A percentile compares a stretch with the other conserved stretches of the same genome.
Conservation (phyloP, 2,329 filamentous ascomycete genomes). For the Cladosporium velox region DNA sequence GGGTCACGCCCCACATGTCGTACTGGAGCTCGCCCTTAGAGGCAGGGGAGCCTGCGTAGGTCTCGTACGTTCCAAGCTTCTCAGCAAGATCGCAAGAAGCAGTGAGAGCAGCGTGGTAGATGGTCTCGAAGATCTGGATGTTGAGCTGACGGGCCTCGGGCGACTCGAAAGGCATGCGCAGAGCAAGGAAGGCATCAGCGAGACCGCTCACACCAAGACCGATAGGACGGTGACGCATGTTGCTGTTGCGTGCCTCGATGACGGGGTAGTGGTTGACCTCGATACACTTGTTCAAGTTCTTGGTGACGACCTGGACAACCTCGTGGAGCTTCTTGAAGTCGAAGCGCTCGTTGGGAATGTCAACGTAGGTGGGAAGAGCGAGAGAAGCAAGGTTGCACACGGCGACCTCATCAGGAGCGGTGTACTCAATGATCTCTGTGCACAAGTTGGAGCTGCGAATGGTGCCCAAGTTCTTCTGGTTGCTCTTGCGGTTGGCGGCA, state of each 20-base stretch:
- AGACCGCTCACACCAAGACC: constrained; percentile 97
- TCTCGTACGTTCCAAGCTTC: constrained; percentile 79
- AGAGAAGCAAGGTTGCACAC: constrained; percentile 97
- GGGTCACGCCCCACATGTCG: constrained; percentile 97
- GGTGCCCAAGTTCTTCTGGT: constrained; percentile 99
- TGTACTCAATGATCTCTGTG: constrained; percentile 98
- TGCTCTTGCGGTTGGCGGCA: constrained; percentile 97
- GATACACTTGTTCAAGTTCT: constrained; percentile 97
- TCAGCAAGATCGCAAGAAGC: constrained; percentile 85
- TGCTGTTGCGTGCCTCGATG: constrained; percentile 87
- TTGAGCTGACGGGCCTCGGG: constrained; percentile 91
- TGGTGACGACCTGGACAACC: constrained; percentile 86
- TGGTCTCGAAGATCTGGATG: constrained; percentile 98
- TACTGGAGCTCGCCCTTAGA: constrained; percentile 96
- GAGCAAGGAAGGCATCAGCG: constrained; percentile 94
- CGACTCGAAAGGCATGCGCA: constrained; percentile 96
- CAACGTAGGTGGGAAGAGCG: constrained; percentile 86
- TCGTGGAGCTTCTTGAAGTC: constrained; percentile 98
- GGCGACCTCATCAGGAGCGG: constrained; percentile 93
- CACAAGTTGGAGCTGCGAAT: constrained; percentile 98
- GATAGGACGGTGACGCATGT: constrained; percentile 94
- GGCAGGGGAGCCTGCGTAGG: constrained; percentile 89
- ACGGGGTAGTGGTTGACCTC: constrained; percentile 99
- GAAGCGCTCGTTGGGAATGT: constrained; percentile 80
- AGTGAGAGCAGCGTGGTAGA: constrained; percentile 93